Base-by-base conservation (phyloP, 2,329 filamentous ascomycete species). In the Stachybotrys echinatus region DNA sequence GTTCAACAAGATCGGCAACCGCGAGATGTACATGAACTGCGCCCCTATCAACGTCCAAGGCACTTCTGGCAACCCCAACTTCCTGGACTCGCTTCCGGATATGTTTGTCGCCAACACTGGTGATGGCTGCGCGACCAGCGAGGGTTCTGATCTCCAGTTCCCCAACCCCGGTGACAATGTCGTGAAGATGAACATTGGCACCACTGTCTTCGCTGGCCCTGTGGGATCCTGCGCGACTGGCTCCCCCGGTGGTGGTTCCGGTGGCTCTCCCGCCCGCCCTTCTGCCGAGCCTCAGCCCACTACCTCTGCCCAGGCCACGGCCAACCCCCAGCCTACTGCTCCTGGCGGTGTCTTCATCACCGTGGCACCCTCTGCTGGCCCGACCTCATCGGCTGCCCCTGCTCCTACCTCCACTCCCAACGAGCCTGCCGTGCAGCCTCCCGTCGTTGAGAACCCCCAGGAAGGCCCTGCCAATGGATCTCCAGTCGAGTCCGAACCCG, bases 1-100 rank as follows among this genome's bases (percentile, higher is more conserved):
- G 94, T 83, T 95, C 70, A 97, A 97, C 75, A 87, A 87, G 52
- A 63, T 95, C 10, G 94, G 94, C 3, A 96, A 96, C 73, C 85
- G 92, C 1, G 94, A 97, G 65, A 90, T 96, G 79, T 96, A 97
- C 77, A 95, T 96, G 91, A 95, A 96, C 78, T 99, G 92, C 59
- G 89, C 87, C 0, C 83, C 89, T 0, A 68, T 95, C 45, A 79
- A 75, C 0, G 76, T 97, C 21, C 81, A 80, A 0, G 80, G 80
- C 8, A 56, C 54, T 0, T 70, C 69, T 0, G 79, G 79, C 48
- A 66, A 68, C 42, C 60, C 81, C 50, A 67, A 74, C 2, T 80
- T 80, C 55, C 79, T 85, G 54, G 64, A 80, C 38, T 65, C 70
- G 0, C 84, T 95, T 83, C 88, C 88, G 0, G 69, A 80, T 23